Evolutionary conservation across 2,329 filamentous ascomycete species (phyloP).

Genomic region (Colletotrichum sp.): DNA sequence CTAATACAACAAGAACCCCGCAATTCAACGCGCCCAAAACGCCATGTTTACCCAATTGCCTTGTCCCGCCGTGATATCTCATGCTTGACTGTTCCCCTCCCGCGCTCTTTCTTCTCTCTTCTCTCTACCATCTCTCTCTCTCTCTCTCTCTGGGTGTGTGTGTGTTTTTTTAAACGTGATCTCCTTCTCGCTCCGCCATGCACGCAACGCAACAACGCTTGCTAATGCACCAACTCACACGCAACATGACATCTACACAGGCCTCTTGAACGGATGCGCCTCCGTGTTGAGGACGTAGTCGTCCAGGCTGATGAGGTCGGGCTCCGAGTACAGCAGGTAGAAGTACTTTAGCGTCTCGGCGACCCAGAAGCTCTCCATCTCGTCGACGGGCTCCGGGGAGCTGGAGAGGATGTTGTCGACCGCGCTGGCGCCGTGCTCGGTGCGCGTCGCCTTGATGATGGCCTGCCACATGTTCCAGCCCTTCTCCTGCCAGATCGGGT

Average conservation of each 20-base stretch:
- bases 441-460: slow-evolving; percentile 69
- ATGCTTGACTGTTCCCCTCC: neutral
- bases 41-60: neutral
- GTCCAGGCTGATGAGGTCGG: slow-evolving; percentile 68
- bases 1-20: neutral
- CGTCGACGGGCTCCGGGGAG: slow-evolving; percentile 53
- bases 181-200: neutral
- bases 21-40: neutral
- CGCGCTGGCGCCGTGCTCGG: slow-evolving; percentile 71
- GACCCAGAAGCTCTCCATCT: slow-evolving; percentile 90
- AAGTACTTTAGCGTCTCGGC: slow-evolving; percentile 94
- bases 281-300: slow-evolving; percentile 72
- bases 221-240: neutral
- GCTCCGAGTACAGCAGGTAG: slow-evolving; percentile 77
- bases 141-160: too few relatives aligned
- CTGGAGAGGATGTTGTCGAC: slow-evolving; percentile 64
- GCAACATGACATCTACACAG: slow-evolving; percentile 26
- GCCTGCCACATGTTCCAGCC: slow-evolving; percentile 87
- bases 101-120: neutral
- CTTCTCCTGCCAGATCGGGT: slow-evolving; percentile 74
- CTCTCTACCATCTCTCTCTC: neutral
- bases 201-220: neutral
- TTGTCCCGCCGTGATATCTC: slow-evolving; percentile 11
- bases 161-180: neutral
- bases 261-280: slow-evolving; percentile 61